phyloP scores from a whole-genome alignment of 1,284 basidiomycete species.

The Macrocystidia cucumis region DNA sequence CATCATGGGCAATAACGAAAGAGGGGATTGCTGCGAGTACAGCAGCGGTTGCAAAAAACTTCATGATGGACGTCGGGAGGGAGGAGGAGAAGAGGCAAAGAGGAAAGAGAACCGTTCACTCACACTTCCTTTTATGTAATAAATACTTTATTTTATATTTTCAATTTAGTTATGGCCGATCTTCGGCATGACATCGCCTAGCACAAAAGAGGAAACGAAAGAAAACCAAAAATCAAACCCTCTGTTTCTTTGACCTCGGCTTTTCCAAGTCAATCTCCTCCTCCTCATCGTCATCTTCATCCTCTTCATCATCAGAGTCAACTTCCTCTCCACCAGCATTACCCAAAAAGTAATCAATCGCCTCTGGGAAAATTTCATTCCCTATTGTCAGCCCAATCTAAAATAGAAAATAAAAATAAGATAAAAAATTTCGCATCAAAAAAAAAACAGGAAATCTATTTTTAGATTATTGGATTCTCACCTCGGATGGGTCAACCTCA shows the following conservation, averaged over 20 bases:
- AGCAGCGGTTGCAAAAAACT: conserved; percentile 15
- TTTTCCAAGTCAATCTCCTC: conserved; percentile 81
- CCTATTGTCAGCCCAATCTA: conserved; percentile 67
- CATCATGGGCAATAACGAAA: conserved; percentile 20
- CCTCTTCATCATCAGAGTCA: conserved; percentile 58
- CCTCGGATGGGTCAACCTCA: conserved; percentile 56
- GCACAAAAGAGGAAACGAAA: no score
- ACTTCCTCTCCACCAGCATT: conserved; percentile 47
- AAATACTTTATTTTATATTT: no score
- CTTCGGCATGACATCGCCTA: no score
- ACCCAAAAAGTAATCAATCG: conserved; percentile 72
- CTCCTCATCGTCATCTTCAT: conserved; percentile 64
- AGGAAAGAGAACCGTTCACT: no score
- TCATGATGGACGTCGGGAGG: conserved; percentile 11
- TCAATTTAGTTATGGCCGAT: no score
- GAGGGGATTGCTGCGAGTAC: conserved; percentile 22
- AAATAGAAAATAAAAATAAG: conserved; percentile 8
- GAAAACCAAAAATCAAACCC: conserved; percentile 49
- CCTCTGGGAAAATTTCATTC: conserved; percentile 71
- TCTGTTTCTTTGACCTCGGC: conserved; percentile 65
- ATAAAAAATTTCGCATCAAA: conserved; percentile 44
- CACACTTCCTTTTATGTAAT: no score
- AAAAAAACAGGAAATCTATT: no score
- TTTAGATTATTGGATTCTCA: conserved; percentile 28
- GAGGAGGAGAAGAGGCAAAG: conserved; percentile 9